These are phyloP conservation scores for Peniophora sp. DNA, from an alignment of 1,284 basidiomycete genomes.

Conservation along the genomic window DNA sequence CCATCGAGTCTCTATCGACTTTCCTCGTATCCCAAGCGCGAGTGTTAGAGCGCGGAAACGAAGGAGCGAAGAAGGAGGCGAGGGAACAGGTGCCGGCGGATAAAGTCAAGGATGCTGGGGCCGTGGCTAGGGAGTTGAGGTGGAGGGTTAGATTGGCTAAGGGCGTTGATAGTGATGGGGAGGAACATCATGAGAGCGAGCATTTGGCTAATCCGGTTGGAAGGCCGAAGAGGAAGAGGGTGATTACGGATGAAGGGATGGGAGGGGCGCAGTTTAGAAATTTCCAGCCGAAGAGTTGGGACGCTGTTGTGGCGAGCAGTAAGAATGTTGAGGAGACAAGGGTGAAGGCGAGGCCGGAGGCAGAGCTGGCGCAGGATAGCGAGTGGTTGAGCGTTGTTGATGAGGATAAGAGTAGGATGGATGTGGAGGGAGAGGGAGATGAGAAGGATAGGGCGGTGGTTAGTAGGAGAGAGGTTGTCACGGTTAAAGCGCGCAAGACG, in stretches of 20 bases:
- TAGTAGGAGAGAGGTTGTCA: constrained; percentile 37
- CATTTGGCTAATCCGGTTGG: constrained; percentile 19
- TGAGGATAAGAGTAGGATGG: constrained; percentile 14
- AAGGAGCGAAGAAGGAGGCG: constrained; percentile 58
- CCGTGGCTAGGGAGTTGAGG: constrained; percentile 72
- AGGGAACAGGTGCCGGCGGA: constrained; percentile 79
- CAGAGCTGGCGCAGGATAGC: not conserved
- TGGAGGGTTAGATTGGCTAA: constrained; percentile 68
- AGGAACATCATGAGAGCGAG: constrained; percentile 27
- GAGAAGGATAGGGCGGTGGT: constrained; percentile 38
- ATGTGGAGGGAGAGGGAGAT: constrained; percentile 21
- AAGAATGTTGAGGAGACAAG: constrained; percentile 24
- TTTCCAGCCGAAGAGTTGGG: constrained; percentile 38
- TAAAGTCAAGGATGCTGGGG: constrained; percentile 69
- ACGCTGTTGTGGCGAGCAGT: constrained; percentile 25
- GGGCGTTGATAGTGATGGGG: constrained; percentile 66
- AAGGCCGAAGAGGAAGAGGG: constrained; percentile 48
- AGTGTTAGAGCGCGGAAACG: constrained; percentile 57
- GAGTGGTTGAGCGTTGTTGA: not conserved
- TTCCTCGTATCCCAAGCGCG: constrained; percentile 77
- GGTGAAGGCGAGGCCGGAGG: constrained; percentile 14
- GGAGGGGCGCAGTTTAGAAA: constrained; percentile 41
- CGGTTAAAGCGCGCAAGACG: constrained; percentile 52
- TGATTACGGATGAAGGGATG: constrained; percentile 23
- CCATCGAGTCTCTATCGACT: constrained; percentile 60